phyloP scores from a whole-genome alignment of 2,329 filamentous ascomycete species.

The Phoma sp. region DNA sequence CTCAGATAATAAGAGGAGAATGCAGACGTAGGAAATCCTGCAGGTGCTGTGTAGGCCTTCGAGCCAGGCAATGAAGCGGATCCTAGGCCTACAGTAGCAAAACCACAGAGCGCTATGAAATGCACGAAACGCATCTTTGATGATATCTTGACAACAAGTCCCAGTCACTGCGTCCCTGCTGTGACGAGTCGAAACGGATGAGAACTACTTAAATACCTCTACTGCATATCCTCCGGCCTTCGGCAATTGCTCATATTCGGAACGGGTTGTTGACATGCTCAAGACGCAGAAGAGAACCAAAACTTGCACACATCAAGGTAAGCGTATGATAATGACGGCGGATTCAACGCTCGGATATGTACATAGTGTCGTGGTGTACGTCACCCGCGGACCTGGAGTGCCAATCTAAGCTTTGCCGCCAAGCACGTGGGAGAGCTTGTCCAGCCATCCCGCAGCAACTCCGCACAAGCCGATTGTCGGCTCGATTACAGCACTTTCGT shows the following conservation, averaged over 20 bases:
- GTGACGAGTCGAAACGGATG: neutral
- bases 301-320: neutral
- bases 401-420: slow-evolving; percentile 11
- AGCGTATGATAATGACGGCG: neutral
- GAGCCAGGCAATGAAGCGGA: neutral
- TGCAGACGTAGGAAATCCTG: slow-evolving; percentile 1
- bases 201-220: neutral
- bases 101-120: neutral
- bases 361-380: neutral
- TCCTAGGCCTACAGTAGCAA: neutral
- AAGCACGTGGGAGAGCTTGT: slow-evolving; percentile 10
- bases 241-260: neutral
- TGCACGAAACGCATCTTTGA: neutral
- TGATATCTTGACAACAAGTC: neutral
- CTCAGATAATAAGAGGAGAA: slow-evolving; percentile 3
- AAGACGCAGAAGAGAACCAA: neutral
- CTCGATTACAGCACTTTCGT: no score
- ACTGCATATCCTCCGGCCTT: neutral
- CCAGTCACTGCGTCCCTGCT: neutral
- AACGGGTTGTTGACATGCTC: neutral
- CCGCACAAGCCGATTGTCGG: neutral
- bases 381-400: neutral
- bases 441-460: neutral
- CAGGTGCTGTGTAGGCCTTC: slow-evolving; percentile 2
- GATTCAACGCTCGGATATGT: neutral